phyloP scores from a whole-genome alignment of 176 grass and related monocot genomes.

The Areca catechu region DNA sequence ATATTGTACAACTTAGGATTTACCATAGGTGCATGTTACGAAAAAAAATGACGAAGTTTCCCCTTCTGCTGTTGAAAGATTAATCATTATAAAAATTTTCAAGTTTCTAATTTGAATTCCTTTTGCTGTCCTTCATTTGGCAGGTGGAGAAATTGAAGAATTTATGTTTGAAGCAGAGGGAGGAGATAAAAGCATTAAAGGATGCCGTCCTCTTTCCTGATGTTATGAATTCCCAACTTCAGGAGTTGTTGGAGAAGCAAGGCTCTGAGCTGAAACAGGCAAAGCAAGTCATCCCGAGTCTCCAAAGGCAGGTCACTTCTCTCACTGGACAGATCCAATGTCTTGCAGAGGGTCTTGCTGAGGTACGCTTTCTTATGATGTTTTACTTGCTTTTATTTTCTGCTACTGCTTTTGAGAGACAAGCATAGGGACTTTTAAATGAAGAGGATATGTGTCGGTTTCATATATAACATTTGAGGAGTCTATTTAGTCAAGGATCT shows the following conservation, averaged over 20 bases:
- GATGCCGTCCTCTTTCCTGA: conserved; percentile 85
- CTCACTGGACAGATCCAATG: conserved; percentile 78
- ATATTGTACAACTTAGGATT: too few relatives aligned
- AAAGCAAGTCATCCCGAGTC: conserved; percentile 42
- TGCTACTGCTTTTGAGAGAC: too few relatives aligned
- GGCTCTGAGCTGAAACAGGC: conserved; percentile 34
- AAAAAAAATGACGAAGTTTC: too few relatives aligned
- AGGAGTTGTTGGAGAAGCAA: conserved; percentile 27
- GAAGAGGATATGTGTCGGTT: too few relatives aligned
- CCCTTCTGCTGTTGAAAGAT: too few relatives aligned
- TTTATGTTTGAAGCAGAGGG: conserved; percentile 75
- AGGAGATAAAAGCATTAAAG: conserved; percentile 83
- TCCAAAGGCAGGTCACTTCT: conserved; percentile 73
- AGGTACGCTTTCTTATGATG: conserved; percentile 20
- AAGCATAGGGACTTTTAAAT: too few relatives aligned
- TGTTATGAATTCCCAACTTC: conserved; percentile 12
- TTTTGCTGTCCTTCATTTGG: background rate
- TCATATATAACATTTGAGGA: too few relatives aligned
- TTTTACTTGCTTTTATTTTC: too few relatives aligned
- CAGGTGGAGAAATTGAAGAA: conserved; percentile 91
- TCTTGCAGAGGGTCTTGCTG: conserved; percentile 86
- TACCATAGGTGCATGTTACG: too few relatives aligned
- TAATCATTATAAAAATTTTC: background rate
- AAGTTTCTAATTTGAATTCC: background rate
- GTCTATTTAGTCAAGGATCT: too few relatives aligned